Percentiles rank a stretch among this genome's conserved stretches.
Evolutionary conservation across 345 rosid genomes (phyloP).

Genomic region (Salix arbutifolia): DNA sequence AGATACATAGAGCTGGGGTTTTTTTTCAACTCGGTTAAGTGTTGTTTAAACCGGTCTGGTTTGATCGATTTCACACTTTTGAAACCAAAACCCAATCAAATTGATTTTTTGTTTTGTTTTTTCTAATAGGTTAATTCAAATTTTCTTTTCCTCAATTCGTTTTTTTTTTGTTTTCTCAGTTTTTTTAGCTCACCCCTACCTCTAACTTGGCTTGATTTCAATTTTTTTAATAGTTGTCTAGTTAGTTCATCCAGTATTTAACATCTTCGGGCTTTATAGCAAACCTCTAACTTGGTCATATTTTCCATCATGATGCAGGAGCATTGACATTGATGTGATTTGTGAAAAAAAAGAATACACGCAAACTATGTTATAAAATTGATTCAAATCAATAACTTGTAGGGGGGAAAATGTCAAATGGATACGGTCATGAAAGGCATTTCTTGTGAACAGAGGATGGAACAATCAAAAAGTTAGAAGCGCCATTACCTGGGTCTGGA

Average conservation of each 20-base stretch:
- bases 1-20: too few relatives aligned
- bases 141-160: too few relatives aligned
- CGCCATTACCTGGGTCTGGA: conserved; percentile 26
- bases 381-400: not conserved
- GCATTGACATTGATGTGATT: not conserved
- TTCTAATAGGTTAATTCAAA: too few relatives aligned
- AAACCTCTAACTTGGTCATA: not conserved
- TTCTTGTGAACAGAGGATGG: not conserved
- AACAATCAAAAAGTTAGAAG: not conserved
- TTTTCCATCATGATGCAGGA: not conserved
- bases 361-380: not conserved
- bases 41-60: too few relatives aligned
- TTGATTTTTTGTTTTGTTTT: too few relatives aligned
- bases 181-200: not conserved
- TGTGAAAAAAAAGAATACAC: not conserved
- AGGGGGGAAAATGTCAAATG: too few relatives aligned
- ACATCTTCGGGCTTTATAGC: not conserved
- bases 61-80: too few relatives aligned
- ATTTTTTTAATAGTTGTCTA: not conserved
- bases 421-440: not conserved
- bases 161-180: too few relatives aligned
- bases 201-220: not conserved
- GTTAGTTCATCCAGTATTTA: not conserved
- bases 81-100: too few relatives aligned
- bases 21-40: too few relatives aligned